Base-by-base conservation (phyloP, 148 eudicot species). In the Chenopodium berlandieri region DNA sequence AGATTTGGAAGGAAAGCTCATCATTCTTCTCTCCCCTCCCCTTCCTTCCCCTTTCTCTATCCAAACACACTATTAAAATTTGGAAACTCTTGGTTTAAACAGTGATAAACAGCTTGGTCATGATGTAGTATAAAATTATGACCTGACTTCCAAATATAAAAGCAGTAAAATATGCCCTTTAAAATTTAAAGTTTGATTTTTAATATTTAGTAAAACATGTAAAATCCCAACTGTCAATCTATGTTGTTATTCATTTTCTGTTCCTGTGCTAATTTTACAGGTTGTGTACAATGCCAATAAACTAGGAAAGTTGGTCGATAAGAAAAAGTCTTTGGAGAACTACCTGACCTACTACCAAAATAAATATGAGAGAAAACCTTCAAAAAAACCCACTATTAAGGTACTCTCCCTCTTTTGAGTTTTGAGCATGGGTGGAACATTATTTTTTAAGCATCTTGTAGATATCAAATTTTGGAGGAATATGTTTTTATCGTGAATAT, bases 211-310 rank as follows among this genome's bases (percentile, higher is more conserved):
- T 5, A 40, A 40, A 40, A 5, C 44, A 40, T 40, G 7, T 1
- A 6, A 40, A 40, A 40, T 40, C 44, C 44, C 44, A 6, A 40
- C 44, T 40, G 44, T 40, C 44, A 5, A 40, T 40, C 16, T 65
- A 66, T 7, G 25, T 65, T 72, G 44, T 19, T 4, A 9, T 72
- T 76, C 48, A 31, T 14, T 25, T 62, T 78, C 4, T 50, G 23
- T 19, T 72, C 6, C 25, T 65, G 31, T 69, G 44, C 23, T 58
- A 27, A 73, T 78, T 37, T 83, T 81, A 79, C 80, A 96, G 99
- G 85, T 90, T 30, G 92, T 94, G 40, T 96, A 96, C 87, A 92
- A 96, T 83, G 97, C 99, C 65, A 96, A 96, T 78, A 88, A 89
- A 44, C 92, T 96, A 73, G 99, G 95, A 71, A 86, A 76, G 20